A percentile compares a stretch with the other conserved stretches of the same genome.
Conservation (phyloP, 768 basidiomycete species). For the Rhizopogon salebrosus region DNA sequence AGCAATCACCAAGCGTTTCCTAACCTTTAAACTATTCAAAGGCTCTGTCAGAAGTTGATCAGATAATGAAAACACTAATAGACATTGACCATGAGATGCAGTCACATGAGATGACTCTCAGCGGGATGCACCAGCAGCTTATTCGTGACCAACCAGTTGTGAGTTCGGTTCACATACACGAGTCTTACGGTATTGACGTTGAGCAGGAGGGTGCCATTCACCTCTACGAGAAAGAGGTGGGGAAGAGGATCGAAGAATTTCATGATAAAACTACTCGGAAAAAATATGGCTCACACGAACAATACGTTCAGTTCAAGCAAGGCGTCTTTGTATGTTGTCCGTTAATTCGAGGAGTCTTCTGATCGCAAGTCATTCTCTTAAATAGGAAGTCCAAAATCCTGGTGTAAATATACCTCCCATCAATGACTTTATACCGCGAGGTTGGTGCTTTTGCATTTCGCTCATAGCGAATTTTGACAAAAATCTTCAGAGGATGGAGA, state of each 20-base stretch:
- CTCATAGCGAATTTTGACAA: conserved; percentile 6
- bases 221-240: conserved; percentile 45
- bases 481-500: conserved; percentile 65
- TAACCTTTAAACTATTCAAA: conserved; percentile 19
- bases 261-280: conserved; percentile 63
- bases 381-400: conserved; percentile 63
- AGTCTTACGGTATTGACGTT: conserved; percentile 3
- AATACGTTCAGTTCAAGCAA: conserved; percentile 60
- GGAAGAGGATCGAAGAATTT: conserved; percentile 42
- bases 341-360: background rate
- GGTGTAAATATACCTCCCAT: conserved; percentile 72
- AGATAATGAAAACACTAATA: conserved; percentile 61
- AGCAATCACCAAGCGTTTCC: background rate
- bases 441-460: conserved; percentile 27
- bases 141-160: conserved; percentile 57
- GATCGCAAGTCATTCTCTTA: background rate
- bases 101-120: conserved; percentile 48
- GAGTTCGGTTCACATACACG: conserved; percentile 19
- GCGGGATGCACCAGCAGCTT: conserved; percentile 52
- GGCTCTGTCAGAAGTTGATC: conserved; percentile 58
- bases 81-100: conserved; percentile 62
- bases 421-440: conserved; percentile 64
- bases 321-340: conserved; percentile 54
- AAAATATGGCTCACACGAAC: conserved; percentile 62
- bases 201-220: conserved; percentile 48